Conservation (phyloP, 2,329 filamentous ascomycete genomes). For the Calonectria pteridis region DNA sequence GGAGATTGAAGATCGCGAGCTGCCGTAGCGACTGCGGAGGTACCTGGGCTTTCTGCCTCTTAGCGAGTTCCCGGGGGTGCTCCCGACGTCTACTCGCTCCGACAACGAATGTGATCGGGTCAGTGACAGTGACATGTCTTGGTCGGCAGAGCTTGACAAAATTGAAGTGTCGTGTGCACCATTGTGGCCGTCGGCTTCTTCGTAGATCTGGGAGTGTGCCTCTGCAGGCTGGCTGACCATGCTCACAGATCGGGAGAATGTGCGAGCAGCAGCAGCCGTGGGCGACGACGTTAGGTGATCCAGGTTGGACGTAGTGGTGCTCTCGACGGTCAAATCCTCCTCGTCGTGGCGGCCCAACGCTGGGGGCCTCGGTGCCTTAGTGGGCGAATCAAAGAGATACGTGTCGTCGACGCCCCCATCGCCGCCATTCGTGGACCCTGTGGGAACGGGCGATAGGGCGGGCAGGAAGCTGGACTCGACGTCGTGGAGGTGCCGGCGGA, state of each 20-base stretch:
- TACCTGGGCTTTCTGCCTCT: constrained; percentile 67
- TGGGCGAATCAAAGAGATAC: constrained; percentile 66
- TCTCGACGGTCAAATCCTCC: constrained; percentile 46
- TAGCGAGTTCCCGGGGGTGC: constrained; percentile 61
- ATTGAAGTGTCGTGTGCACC: constrained; percentile 48
- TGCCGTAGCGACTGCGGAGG: constrained; percentile 68
- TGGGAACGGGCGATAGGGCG: constrained; percentile 67
- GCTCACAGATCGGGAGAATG: constrained; percentile 65
- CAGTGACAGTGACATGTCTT: constrained; percentile 46
- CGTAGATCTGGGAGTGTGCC: constrained; percentile 41
- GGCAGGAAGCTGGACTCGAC: constrained; percentile 76
- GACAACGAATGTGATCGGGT: constrained; percentile 49
- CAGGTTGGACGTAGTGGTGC: constrained; percentile 62
- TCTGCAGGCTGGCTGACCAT: constrained; percentile 52
- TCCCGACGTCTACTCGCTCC: constrained; percentile 57
- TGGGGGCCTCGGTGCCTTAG: constrained; percentile 48
- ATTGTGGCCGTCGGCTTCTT: constrained; percentile 41
- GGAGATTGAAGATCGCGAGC: constrained; percentile 71
- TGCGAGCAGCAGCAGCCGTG: constrained; percentile 66
- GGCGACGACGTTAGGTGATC: constrained; percentile 70
- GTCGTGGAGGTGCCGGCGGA: constrained; percentile 70
- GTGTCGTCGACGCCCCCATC: constrained; percentile 64
- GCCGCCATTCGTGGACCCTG: constrained; percentile 53
- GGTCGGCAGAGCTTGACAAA: constrained; percentile 45
- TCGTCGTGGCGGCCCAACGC: constrained; percentile 33